Conservation (phyloP, 352 stramenopile genomes). For the Globisporangium recalcitrans region DNA sequence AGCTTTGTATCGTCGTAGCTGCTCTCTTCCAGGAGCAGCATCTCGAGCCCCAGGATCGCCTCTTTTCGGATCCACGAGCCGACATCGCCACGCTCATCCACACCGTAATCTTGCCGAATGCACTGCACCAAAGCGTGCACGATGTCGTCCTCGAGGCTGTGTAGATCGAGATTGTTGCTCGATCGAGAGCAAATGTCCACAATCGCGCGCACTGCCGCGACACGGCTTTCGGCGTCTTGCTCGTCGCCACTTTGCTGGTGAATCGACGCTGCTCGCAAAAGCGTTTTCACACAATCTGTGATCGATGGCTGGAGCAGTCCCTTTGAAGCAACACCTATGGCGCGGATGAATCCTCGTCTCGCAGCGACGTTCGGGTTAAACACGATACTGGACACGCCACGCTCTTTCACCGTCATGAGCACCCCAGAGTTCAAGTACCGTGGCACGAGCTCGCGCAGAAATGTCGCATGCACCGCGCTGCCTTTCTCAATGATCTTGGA, state of each 20-base stretch:
- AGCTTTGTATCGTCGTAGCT: constrained; percentile 28
- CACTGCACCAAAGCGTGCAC: constrained; percentile 81
- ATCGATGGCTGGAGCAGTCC: constrained; percentile 31
- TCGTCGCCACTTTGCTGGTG: constrained; percentile 54
- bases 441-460: constrained; percentile 44
- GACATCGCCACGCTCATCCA: constrained; percentile 97
- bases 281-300: constrained; percentile 23
- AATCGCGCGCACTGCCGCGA: constrained; percentile 91
- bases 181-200: constrained; percentile 73
- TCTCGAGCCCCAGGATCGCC: constrained; percentile 90
- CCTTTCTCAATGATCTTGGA: constrained; percentile 56
- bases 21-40: constrained; percentile 51
- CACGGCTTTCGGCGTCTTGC: constrained; percentile 92
- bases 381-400: constrained; percentile 22
- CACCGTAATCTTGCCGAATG: constrained; percentile 93
- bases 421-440: constrained; percentile 55
- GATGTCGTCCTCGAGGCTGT: constrained; percentile 49
- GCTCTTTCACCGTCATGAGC: constrained; percentile 26
- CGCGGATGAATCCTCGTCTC: constrained; percentile 76
- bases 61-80: constrained; percentile 96
- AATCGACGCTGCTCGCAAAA: constrained; percentile 48
- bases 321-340: constrained; percentile 36
- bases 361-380: constrained; percentile 85
- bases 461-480: constrained; percentile 35
- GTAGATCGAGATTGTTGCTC: constrained; percentile 38